Evolutionary conservation across 805 yeast genomes (phyloP).

Genomic region (Starmerella vitae): DNA sequence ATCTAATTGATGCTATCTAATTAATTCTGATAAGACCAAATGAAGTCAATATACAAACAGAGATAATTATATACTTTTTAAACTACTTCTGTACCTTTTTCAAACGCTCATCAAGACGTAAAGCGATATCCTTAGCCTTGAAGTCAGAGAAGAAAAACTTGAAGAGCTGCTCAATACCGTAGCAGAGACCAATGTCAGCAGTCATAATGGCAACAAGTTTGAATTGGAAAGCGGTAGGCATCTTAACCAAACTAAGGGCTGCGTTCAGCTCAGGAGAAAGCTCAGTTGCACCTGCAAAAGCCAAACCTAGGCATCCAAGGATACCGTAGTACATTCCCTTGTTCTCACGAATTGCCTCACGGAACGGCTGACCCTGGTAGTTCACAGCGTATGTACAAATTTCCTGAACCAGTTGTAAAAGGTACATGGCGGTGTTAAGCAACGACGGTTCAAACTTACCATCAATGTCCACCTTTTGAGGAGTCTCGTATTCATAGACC

Average conservation of each 20-base stretch:
- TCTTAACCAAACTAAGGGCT: conserved; percentile 81
- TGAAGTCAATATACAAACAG: too few species aligned
- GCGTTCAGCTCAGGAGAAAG: conserved; percentile 88
- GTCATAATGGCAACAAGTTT: conserved; percentile 62
- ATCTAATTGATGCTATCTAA: too few species aligned
- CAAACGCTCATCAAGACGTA: conserved; percentile 25
- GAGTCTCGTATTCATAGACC: conserved; percentile 80
- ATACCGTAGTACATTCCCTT: conserved; percentile 96
- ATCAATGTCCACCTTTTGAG: conserved; percentile 65
- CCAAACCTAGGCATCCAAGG: conserved; percentile 77
- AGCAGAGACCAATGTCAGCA: conserved; percentile 62
- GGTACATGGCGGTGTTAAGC: conserved; percentile 89
- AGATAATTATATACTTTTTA: too few species aligned
- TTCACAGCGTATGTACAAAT: conserved; percentile 96
- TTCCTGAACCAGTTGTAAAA: conserved; percentile 89
- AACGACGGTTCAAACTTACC: conserved; percentile 78
- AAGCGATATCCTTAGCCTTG: conserved; percentile 83
- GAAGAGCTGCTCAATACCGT: conserved; percentile 65
- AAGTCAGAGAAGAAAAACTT: conserved; percentile 81
- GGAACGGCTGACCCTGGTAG: conserved; percentile 93
- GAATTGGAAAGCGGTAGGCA: conserved; percentile 58
- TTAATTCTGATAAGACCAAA: too few species aligned
- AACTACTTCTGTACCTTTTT: conserved; percentile 6
- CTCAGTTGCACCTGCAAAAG: conserved; percentile 86
- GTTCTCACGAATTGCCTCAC: conserved; percentile 78